These are phyloP conservation scores for Paecilomyces formosus DNA, from an alignment of 2,329 filamentous ascomycete species.

Conservation along the genomic window DNA sequence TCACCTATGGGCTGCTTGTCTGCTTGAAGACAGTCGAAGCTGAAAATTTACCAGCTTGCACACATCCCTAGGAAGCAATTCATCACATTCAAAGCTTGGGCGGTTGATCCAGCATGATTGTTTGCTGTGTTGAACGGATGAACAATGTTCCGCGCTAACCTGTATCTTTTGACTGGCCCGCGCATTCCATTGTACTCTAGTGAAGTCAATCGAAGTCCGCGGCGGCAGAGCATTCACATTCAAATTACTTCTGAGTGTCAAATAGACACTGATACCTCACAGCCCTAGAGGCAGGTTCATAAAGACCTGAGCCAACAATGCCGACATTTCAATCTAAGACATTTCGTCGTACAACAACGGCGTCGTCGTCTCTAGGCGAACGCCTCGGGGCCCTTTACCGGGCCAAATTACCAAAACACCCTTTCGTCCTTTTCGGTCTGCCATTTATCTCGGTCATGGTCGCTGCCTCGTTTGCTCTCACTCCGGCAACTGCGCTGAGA, in stretches of 20 bases:
- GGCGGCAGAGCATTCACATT: not conserved
- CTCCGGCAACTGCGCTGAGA: constrained; percentile 83
- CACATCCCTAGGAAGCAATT: not conserved
- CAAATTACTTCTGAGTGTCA: not conserved
- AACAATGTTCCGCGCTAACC: not conserved
- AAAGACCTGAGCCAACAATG: constrained; percentile 40
- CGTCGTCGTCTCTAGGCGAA: constrained; percentile 51
- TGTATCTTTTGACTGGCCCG: not conserved
- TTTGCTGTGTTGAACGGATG: not conserved
- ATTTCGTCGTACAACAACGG: constrained; percentile 53
- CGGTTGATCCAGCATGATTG: not conserved
- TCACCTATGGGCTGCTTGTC: not conserved
- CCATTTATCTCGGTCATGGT: constrained; percentile 89
- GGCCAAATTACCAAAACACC: constrained; percentile 63
- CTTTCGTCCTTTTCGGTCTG: constrained; percentile 87
- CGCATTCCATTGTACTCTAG: not conserved
- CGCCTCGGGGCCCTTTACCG: constrained; percentile 72
- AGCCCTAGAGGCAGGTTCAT: not conserved
- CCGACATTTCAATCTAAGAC: constrained; percentile 61
- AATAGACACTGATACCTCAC: not conserved
- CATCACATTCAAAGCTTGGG: not conserved
- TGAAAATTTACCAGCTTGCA: not conserved
- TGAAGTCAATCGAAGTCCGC: not conserved
- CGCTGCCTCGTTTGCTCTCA: constrained; percentile 86
- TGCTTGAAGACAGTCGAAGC: not conserved